These are phyloP conservation scores for Fusarium sp. DNA, from an alignment of 2,329 filamentous ascomycete genomes.

Conservation along the genomic window DNA sequence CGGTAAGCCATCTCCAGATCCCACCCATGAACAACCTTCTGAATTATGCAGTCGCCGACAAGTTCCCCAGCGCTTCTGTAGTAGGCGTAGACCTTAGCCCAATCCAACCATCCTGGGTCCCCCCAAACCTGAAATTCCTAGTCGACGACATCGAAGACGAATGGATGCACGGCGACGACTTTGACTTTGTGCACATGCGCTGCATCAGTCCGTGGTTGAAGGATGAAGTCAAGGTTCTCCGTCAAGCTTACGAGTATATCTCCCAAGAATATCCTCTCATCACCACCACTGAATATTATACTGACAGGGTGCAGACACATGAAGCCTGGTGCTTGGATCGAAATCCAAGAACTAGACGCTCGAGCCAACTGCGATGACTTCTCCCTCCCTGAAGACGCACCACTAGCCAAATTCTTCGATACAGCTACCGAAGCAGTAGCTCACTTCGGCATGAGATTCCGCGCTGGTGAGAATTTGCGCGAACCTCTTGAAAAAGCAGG, in stretches of 20 bases:
- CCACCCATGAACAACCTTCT: not conserved
- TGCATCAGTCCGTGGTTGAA: constrained; percentile 42
- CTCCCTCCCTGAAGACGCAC: constrained; percentile 51
- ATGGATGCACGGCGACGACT: constrained; percentile 54
- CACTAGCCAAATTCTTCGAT: constrained; percentile 46
- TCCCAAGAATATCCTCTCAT: rapidly evolving
- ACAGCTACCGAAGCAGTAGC: constrained; percentile 33
- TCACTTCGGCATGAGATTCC: constrained; percentile 52
- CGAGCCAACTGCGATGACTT: constrained; percentile 54
- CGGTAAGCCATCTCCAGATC: constrained; percentile 14
- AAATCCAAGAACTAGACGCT: constrained; percentile 53
- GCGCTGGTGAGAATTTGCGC: constrained; percentile 29
- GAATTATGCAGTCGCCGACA: constrained; percentile 35
- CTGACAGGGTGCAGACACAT: constrained; percentile 19
- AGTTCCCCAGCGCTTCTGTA: constrained; percentile 41
- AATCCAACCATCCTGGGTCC: constrained; percentile 51
- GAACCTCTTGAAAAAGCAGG: constrained; percentile 31
- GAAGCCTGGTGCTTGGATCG: constrained; percentile 39
- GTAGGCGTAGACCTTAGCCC: constrained; percentile 43
- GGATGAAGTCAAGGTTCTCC: constrained; percentile 27
- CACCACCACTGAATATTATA: not conserved
- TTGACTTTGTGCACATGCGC: constrained; percentile 43
- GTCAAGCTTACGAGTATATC: constrained; percentile 33
- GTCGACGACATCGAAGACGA: constrained; percentile 58
- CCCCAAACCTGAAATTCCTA: constrained; percentile 55